Percentiles rank a stretch among this genome's conserved stretches.
Evolutionary conservation across 495 filamentous ascomycete species (phyloP).

Genomic region (Melanomma pulvis-pyrius): DNA sequence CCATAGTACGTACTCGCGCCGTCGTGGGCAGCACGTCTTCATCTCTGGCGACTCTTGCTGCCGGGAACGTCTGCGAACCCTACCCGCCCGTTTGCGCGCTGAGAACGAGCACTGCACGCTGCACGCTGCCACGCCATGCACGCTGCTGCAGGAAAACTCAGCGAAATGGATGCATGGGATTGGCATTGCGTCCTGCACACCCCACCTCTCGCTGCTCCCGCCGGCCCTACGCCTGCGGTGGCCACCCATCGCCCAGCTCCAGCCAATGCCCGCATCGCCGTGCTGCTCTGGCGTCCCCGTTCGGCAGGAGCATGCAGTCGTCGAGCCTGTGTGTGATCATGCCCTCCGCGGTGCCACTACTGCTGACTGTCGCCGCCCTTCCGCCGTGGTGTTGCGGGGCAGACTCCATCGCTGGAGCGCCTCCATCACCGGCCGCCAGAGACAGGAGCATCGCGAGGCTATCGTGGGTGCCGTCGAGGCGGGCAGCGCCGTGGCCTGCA

Average conservation of each 20-base stretch:
- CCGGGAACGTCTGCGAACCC: constrained; percentile 1
- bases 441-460: constrained; percentile 10
- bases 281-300: constrained; percentile 9
- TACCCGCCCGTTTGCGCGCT: not conserved
- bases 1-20: too few species aligned
- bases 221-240: constrained; percentile 9
- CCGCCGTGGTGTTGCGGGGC: constrained; percentile 5
- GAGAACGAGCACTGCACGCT: constrained; percentile 10
- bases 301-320: constrained; percentile 28
- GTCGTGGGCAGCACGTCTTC: not conserved
- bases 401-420: not conserved
- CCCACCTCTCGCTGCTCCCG: constrained; percentile 21
- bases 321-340: constrained; percentile 26
- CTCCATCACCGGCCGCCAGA: not conserved
- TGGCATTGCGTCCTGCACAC: constrained; percentile 14
- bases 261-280: constrained; percentile 21
- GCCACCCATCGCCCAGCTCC: constrained; percentile 10
- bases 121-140: not conserved
- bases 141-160: constrained; percentile 14
- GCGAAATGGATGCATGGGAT: constrained; percentile 23
- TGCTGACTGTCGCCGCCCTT: constrained; percentile 1
- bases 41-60: not conserved
- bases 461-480: not conserved
- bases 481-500: not conserved
- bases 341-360: constrained; percentile 7